phyloP scores from a whole-genome alignment of 2,329 filamentous ascomycete species.

The Endoconidiophora polonica region DNA sequence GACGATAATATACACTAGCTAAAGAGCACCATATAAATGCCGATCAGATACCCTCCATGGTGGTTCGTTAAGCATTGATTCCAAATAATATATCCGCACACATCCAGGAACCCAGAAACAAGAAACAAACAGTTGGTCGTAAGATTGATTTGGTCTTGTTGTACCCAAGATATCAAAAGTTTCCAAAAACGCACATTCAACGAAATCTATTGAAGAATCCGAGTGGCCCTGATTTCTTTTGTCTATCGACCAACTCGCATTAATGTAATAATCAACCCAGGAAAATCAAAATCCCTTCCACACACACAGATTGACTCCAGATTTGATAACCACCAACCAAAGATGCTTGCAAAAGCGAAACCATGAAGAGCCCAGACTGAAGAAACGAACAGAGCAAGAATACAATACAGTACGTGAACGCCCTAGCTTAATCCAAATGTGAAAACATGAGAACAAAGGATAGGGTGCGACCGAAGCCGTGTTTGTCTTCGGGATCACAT shows the following conservation, averaged over 20 bases:
- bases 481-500: not conserved
- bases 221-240: not conserved
- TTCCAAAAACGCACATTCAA: not conserved
- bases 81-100: slow-evolving; percentile 6
- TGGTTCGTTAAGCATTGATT: not conserved
- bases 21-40: not conserved
- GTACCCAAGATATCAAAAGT: slow-evolving; percentile 3
- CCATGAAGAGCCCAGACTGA: too few species aligned
- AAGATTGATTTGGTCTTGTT: slow-evolving; percentile 10
- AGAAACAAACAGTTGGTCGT: slow-evolving; percentile 3
- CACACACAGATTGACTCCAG: slow-evolving; percentile 1
- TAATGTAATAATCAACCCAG: not conserved
- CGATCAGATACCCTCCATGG: not conserved
- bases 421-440: too few species aligned
- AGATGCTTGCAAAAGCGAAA: too few species aligned
- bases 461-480: too few species aligned
- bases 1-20: too few species aligned
- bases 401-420: too few species aligned
- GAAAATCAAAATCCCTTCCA: slow-evolving; percentile 2
- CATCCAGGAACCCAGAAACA: not conserved
- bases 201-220: not conserved
- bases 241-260: not conserved
- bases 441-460: too few species aligned
- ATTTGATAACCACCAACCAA: too few species aligned
- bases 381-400: too few species aligned